phyloP scores from a whole-genome alignment of 495 filamentous ascomycete species.

The Daldinia concentrica region DNA sequence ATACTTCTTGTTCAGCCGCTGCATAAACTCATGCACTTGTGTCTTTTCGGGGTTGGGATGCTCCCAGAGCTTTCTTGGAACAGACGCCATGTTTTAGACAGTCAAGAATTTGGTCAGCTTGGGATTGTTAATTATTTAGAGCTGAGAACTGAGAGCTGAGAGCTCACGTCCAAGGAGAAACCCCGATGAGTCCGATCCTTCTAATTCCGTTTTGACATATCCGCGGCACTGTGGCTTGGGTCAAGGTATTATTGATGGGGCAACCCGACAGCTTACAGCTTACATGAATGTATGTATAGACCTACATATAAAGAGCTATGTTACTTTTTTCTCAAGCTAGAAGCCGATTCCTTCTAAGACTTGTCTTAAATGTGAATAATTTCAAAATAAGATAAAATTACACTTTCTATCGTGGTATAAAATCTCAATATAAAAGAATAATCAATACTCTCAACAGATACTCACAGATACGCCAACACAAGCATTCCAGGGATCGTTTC shows the following conservation, averaged over 20 bases:
- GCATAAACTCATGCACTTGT: constrained; percentile 61
- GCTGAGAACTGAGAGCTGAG: not conserved
- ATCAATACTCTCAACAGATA: not conserved
- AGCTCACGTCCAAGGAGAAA: not conserved
- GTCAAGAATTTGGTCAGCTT: constrained; percentile 3
- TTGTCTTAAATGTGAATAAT: not conserved
- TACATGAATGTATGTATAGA: not conserved
- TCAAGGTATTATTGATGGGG: not conserved
- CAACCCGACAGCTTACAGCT: not conserved
- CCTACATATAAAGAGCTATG: not conserved
- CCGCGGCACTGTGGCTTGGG: constrained; percentile 11
- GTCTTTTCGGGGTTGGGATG: constrained; percentile 64
- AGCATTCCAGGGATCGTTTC: not conserved
- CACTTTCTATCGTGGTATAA: not conserved
- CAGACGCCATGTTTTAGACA: constrained; percentile 16
- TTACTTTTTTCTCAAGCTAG: not conserved
- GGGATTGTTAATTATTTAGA: not conserved
- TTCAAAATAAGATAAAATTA: not conserved
- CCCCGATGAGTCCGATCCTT: not conserved
- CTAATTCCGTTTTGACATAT: not conserved
- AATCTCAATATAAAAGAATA: not conserved
- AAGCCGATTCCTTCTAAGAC: not conserved
- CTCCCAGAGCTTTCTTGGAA: constrained; percentile 66
- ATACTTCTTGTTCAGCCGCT: constrained; percentile 57
- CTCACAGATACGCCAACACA: too few species aligned